A percentile compares a stretch with the other conserved stretches of the same genome.
Conservation (phyloP, 805 yeast genomes). For the Cyberlindnera maclurae region DNA sequence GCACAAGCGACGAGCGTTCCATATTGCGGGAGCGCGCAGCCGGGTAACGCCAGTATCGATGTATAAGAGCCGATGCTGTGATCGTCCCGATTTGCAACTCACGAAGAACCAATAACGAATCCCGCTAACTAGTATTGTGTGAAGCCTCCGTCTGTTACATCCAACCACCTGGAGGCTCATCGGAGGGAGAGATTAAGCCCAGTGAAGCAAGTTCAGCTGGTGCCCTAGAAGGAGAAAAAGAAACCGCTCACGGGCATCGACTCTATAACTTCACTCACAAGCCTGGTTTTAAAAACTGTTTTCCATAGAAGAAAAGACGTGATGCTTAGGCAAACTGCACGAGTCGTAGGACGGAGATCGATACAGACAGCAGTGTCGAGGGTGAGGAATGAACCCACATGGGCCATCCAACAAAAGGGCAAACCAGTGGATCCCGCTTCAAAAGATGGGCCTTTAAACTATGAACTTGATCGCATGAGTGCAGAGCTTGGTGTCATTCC, state of each 20-base stretch:
- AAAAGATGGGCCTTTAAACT: slow-evolving; percentile 3
- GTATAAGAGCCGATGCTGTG: too few relatives aligned
- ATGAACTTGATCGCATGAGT: slow-evolving; percentile 6
- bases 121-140: too few relatives aligned
- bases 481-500: background rate
- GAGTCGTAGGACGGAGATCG: too few relatives aligned
- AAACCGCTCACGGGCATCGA: slow-evolving; percentile 4
- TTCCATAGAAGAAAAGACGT: too few relatives aligned
- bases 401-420: background rate
- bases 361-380: background rate
- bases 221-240: slow-evolving; percentile 1
- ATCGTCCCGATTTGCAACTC: too few relatives aligned
- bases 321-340: too few relatives aligned
- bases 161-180: too few relatives aligned
- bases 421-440: slow-evolving; percentile 5
- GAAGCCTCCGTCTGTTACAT: too few relatives aligned
- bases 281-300: background rate
- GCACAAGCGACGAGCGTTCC: too few relatives aligned
- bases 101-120: too few relatives aligned
- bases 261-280: slow-evolving; percentile 19
- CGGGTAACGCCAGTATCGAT: too few relatives aligned
- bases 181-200: slow-evolving; percentile 1
- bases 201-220: slow-evolving; percentile 18
- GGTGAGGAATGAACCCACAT: background rate
- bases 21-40: too few relatives aligned